Evolutionary conservation across 169 alveolate species (phyloP).

Genomic region (Cryptosporidium meleagridis): DNA sequence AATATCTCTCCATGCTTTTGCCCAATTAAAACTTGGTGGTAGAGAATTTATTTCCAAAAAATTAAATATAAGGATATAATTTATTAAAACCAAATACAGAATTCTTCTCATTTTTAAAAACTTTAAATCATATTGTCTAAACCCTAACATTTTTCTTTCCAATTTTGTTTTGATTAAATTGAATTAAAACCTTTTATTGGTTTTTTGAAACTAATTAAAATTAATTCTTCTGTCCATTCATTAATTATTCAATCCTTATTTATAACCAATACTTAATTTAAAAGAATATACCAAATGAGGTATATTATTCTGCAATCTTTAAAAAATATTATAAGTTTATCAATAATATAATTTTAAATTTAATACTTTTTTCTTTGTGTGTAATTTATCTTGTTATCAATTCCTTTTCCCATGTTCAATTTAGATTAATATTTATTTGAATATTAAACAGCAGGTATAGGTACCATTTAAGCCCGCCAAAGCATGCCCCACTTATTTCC

Average conservation of each 20-base stretch:
- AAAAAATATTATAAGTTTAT: no score
- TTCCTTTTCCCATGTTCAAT: not conserved
- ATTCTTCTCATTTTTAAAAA: not conserved
- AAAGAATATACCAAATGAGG: not conserved
- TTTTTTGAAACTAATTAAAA: not conserved
- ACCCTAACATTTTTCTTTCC: not conserved
- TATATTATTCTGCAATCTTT: not conserved
- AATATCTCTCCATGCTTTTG: constrained; percentile 62
- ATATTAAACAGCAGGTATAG: not conserved
- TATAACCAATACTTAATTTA: not conserved
- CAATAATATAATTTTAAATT: no score
- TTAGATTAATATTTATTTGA: not conserved
- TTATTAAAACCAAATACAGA: not conserved
- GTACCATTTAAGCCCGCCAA: not conserved
- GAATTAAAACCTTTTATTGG: not conserved
- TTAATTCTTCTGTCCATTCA: not conserved
- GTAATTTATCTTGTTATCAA: not conserved
- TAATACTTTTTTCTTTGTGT: not conserved
- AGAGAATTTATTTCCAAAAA: not conserved
- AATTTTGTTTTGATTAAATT: not conserved
- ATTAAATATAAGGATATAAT: not conserved
- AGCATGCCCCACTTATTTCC: constrained; percentile 3
- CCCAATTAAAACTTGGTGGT: constrained; percentile 70
- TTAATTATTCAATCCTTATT: not conserved
- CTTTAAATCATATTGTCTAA: not conserved